These are phyloP conservation scores for Rutstroemia sp. DNA, from an alignment of 2,329 filamentous ascomycete species.

Conservation along the genomic window DNA sequence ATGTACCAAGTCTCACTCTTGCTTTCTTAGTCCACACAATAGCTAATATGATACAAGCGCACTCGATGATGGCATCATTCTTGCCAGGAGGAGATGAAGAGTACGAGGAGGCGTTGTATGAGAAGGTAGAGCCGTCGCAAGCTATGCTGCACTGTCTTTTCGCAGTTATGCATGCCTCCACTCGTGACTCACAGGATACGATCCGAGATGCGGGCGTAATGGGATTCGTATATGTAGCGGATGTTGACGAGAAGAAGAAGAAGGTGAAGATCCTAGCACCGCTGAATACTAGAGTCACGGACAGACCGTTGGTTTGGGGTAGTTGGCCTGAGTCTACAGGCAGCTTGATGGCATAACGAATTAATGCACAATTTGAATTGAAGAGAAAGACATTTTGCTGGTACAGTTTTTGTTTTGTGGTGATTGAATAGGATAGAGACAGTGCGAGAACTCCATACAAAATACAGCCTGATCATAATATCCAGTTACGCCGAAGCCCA, in stretches of 20 bases:
- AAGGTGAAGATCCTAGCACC: constrained; percentile 78
- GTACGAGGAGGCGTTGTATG: constrained; percentile 38
- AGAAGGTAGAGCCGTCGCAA: constrained; percentile 56
- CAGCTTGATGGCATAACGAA: constrained; percentile 8
- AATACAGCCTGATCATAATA: too few relatives aligned
- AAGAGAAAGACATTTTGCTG: neutral
- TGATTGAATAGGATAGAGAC: neutral
- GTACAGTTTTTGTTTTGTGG: neutral
- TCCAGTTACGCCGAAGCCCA: too few relatives aligned
- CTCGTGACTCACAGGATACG: constrained; percentile 60
- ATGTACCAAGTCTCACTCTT: constrained; percentile 21
- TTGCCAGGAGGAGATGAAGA: constrained; percentile 28
- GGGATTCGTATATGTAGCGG: constrained; percentile 88
- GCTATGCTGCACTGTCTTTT: constrained; percentile 75
- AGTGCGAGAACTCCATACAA: neutral
- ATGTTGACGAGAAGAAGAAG: constrained; percentile 78
- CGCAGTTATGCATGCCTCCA: constrained; percentile 72
- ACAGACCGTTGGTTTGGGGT: constrained; percentile 75
- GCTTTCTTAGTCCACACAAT: too few relatives aligned
- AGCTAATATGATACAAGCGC: constrained; percentile 18
- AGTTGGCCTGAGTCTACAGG: constrained; percentile 70
- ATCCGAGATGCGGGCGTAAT: constrained; percentile 78
- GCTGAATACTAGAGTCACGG: constrained; percentile 71
- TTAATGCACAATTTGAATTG: neutral
- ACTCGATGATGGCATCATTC: constrained; percentile 27